A percentile compares a stretch with the other conserved stretches of the same genome.
phyloP scores from a whole-genome alignment of 192 early-diverging fungal genomes.

The Umbelopsis ramanniana region DNA sequence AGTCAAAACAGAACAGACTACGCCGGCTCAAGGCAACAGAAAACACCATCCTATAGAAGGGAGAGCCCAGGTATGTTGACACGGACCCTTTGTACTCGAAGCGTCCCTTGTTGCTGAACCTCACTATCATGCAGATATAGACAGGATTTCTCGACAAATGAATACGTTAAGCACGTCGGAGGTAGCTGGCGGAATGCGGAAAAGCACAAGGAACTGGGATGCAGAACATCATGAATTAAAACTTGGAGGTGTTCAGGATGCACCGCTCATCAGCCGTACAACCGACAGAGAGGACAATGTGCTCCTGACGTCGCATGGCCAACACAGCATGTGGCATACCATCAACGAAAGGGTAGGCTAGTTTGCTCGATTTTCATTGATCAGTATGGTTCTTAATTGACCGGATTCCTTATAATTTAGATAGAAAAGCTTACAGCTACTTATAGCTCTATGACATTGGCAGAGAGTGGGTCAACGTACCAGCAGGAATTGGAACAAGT shows the following conservation, averaged over 20 bases:
- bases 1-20: background rate
- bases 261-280: conserved; percentile 16
- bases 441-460: background rate
- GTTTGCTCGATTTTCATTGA: background rate
- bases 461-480: background rate
- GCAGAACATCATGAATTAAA: background rate
- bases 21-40: background rate
- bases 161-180: background rate
- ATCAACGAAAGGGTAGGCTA: background rate
- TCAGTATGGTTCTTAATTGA: background rate
- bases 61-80: background rate
- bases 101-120: background rate
- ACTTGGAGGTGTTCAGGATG: background rate
- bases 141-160: background rate
- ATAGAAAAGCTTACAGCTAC: background rate
- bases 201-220: conserved; percentile 6
- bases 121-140: background rate
- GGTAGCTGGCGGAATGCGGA: background rate
- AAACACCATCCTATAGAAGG: background rate
- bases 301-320: background rate
- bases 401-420: background rate
- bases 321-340: conserved; percentile 2
- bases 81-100: background rate
- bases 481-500: background rate
- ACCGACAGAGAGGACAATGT: conserved; percentile 2